Evolutionary conservation across 352 stramenopile genomes (phyloP), one percentile per base, ranked within the genome.

Genomic region (Phytophthora megakarya): DNA sequence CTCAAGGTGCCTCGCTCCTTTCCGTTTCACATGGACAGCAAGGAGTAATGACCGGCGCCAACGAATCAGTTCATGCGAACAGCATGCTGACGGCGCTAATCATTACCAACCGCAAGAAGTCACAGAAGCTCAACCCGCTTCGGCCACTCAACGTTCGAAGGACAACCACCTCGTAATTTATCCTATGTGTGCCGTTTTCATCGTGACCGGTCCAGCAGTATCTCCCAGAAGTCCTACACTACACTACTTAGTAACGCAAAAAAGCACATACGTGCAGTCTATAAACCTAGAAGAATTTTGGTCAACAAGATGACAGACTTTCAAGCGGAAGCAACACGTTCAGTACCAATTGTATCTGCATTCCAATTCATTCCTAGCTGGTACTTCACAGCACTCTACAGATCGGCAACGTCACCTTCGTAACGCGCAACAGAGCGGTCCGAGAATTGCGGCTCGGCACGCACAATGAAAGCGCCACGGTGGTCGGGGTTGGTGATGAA

Each of bases 401-500:
- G 58, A 67, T 95, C 86, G 54, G 75, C 81, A 43, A 93, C 76
- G 58, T 95, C 86, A 48, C 86, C 86, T 74, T 95, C 85, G 73
- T 92, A 95, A 33, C 84, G 82, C 25, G 81, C 85, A 51, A 93
- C 84, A 42, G 78, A 78, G 64, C 78, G 85, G 75, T 94, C 76
- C 49, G 86, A 95, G 75, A 98, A 98, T 23, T 87, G 89, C 39
- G 97, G 97, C 44, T 96, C 88, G 3, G 97, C 95, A 56, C 90
- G 91, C 55, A 96, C 90, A 51, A 99, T 98, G 73, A 98, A 95
- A 8, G 96, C 97, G 33, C 97, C 97, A 72, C 97, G 91, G 66
- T 98, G 91, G 50, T 96, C 92, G 12, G 96, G 93, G 62, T 97
- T 97, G 6, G 97, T 99, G 57, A 99, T 98, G 68, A 99, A 97